These are phyloP conservation scores for Aphanomyces astaci DNA, from an alignment of 352 stramenopile species.

Conservation along the genomic window DNA sequence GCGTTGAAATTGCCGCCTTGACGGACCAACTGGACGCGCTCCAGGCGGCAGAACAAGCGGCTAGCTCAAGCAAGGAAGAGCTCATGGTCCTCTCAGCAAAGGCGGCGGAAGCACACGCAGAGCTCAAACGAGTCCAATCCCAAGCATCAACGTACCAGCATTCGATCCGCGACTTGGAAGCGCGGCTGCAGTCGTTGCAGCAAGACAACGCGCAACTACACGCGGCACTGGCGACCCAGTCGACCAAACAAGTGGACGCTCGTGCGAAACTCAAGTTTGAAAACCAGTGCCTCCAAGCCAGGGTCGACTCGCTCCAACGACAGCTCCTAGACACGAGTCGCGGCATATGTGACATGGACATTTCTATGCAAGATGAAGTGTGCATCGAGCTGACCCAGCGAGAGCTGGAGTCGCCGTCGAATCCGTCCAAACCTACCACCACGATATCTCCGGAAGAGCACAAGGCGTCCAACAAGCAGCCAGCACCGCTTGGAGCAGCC, in stretches of 20 bases:
- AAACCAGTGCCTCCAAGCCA: neutral
- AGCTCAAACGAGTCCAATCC: neutral
- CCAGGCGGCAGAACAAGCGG: neutral
- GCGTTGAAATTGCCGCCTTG: neutral
- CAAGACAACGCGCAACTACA: neutral
- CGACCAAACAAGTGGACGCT: neutral
- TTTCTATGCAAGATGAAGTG: neutral
- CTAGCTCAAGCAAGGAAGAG: neutral
- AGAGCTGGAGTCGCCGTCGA: neutral
- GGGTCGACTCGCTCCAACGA: neutral
- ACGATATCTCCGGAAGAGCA: no score
- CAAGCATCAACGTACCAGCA: neutral
- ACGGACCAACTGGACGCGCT: neutral
- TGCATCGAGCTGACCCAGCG: neutral
- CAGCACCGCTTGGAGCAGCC: neutral
- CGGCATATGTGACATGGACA: neutral
- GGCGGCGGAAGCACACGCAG: neutral
- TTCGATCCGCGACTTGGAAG: neutral
- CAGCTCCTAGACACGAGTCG: neutral
- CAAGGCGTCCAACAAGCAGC: neutral
- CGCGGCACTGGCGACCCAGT: neutral
- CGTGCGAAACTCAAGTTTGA: constrained; percentile 10
- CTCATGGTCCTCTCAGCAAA: constrained; percentile 1
- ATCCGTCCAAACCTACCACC: neutral
- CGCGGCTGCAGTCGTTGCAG: neutral